phyloP scores from a whole-genome alignment of 2,329 filamentous ascomycete species.

The Pseudogymnoascus destructans region DNA sequence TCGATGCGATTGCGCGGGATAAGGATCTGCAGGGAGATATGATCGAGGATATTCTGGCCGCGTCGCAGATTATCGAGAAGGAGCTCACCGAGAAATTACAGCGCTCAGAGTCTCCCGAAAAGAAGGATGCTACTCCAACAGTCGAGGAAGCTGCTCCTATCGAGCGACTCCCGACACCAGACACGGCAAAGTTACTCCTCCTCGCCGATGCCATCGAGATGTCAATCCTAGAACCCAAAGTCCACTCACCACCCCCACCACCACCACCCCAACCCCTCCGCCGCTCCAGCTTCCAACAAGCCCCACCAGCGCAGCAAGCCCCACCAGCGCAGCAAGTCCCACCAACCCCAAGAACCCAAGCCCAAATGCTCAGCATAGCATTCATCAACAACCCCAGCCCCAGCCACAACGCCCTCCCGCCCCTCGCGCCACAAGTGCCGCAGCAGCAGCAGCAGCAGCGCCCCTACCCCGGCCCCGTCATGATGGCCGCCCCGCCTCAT shows the following conservation, averaged over 20 bases:
- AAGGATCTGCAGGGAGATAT: background rate
- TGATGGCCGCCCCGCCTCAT: background rate
- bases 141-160: background rate
- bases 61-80: background rate
- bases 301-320: background rate
- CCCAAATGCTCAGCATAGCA: background rate
- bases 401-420: background rate
- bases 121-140: background rate
- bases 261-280: background rate
- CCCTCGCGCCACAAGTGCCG: background rate
- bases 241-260: background rate
- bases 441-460: background rate
- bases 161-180: background rate
- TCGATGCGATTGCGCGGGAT: slow-evolving; percentile 2
- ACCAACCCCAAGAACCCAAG: background rate
- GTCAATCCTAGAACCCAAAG: background rate
- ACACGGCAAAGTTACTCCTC: background rate
- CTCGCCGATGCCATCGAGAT: background rate
- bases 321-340: background rate
- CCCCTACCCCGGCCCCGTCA: background rate
- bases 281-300: background rate
- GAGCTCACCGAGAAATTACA: background rate
- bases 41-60: slow-evolving; percentile 2
- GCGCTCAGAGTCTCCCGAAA: background rate
- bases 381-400: background rate